Percentiles rank a stretch among this genome's conserved stretches.
phyloP scores from a whole-genome alignment of 169 alveolate species.

The Perkinsus chesapeaki region DNA sequence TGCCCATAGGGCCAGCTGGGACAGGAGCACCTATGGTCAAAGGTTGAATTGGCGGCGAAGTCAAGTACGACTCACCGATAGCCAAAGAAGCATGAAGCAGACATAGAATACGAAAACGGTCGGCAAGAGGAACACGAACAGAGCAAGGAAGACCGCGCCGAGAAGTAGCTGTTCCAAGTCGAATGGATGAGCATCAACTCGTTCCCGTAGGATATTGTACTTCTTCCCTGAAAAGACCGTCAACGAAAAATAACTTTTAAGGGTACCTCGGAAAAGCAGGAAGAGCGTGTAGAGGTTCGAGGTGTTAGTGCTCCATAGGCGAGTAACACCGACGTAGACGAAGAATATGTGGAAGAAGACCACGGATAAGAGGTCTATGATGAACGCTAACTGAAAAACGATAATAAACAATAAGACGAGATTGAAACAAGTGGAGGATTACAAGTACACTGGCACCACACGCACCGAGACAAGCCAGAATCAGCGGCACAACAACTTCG shows the following conservation, averaged over 20 bases:
- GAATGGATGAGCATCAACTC: constrained; percentile 33
- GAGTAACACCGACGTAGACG: constrained; percentile 25
- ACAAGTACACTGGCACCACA: neutral
- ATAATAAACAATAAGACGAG: neutral
- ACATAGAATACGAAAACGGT: constrained; percentile 23
- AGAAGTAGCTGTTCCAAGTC: constrained; percentile 30
- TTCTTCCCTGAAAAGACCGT: constrained; percentile 21
- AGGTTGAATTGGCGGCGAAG: neutral
- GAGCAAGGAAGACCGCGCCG: constrained; percentile 22
- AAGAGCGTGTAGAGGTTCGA: constrained; percentile 24
- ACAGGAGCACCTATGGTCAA: neutral
- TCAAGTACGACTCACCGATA: neutral
- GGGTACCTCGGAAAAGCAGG: constrained; percentile 20
- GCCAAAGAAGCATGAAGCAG: constrained; percentile 23
- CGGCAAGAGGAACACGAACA: constrained; percentile 24
- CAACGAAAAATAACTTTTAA: neutral
- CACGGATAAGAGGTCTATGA: neutral
- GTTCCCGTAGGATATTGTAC: constrained; percentile 32
- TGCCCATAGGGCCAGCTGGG: neutral
- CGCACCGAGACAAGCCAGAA: neutral
- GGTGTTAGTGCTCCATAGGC: constrained; percentile 12
- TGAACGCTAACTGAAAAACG: neutral
- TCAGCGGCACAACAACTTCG: neutral
- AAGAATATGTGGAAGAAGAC: constrained; percentile 19
- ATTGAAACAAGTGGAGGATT: neutral